These are phyloP conservation scores for Hymenoscyphus repandus DNA, from an alignment of 2,329 filamentous ascomycete genomes.

Conservation along the genomic window DNA sequence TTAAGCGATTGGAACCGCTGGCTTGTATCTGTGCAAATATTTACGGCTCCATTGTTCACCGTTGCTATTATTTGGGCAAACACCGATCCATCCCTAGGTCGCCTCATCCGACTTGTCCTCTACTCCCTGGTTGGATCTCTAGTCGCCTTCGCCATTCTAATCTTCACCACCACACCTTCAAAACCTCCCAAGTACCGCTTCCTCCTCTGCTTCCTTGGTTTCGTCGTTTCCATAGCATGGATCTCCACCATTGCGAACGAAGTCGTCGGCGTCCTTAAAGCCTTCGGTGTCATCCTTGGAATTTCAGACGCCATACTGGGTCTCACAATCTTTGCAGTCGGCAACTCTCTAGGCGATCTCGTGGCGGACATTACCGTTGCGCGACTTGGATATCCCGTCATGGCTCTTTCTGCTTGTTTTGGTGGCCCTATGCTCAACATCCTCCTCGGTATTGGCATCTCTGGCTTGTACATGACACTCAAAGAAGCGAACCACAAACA, in stretches of 20 bases:
- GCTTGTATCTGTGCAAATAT: slow-evolving; percentile 79
- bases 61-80: slow-evolving; percentile 72
- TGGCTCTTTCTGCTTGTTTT: slow-evolving; percentile 92
- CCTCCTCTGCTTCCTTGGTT: slow-evolving; percentile 81
- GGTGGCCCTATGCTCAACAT: slow-evolving; percentile 99
- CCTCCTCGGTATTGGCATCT: slow-evolving; percentile 86
- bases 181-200: slow-evolving; percentile 69
- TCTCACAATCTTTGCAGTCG: slow-evolving; percentile 91
- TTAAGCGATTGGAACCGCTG: slow-evolving; percentile 73
- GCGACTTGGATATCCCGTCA: slow-evolving; percentile 88
- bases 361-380: slow-evolving; percentile 95
- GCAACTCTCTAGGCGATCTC: slow-evolving; percentile 89
- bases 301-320: slow-evolving; percentile 95
- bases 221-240: slow-evolving; percentile 89
- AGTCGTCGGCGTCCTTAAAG: slow-evolving; percentile 91
- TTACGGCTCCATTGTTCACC: slow-evolving; percentile 81
- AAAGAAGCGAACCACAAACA: slow-evolving; percentile 61
- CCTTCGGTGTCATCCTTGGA: slow-evolving; percentile 82
- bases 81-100: slow-evolving; percentile 49
- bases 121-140: slow-evolving; percentile 66
- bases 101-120: slow-evolving; percentile 52
- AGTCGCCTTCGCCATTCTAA: slow-evolving; percentile 58
- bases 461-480: slow-evolving; percentile 82
- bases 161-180: slow-evolving; percentile 62
- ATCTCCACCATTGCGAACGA: slow-evolving; percentile 94